These are phyloP conservation scores for Ceratocystis ficicola DNA, from an alignment of 2,329 filamentous ascomycete genomes.

Conservation along the genomic window DNA sequence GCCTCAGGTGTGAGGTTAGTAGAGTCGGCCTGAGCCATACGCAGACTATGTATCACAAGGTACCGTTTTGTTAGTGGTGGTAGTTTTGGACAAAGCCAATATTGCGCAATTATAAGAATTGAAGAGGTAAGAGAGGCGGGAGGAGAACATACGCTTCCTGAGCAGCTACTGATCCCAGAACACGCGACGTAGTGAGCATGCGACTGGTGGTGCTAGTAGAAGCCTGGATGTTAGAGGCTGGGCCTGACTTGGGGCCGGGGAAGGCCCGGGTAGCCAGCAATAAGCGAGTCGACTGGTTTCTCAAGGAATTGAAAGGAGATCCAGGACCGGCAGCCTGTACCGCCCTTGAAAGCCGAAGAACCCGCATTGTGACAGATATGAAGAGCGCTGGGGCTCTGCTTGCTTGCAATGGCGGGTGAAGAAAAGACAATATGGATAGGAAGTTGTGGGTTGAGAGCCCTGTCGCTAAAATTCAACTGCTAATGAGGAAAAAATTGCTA, in stretches of 20 bases:
- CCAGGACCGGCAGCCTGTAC: slow-evolving; percentile 10
- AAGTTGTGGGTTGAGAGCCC: not conserved
- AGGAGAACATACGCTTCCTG: slow-evolving; percentile 32
- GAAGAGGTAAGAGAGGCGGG: slow-evolving; percentile 5
- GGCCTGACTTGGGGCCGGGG: not conserved
- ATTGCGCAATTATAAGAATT: not conserved
- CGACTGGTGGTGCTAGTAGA: slow-evolving; percentile 11
- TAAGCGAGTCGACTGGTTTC: slow-evolving; percentile 17
- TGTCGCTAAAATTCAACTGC: not conserved
- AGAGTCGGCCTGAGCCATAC: slow-evolving; percentile 43
- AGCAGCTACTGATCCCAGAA: slow-evolving; percentile 29
- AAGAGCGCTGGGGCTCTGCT: not conserved
- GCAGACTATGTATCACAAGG: slow-evolving; percentile 30
- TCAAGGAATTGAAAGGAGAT: slow-evolving; percentile 12
- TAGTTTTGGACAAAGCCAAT: not conserved
- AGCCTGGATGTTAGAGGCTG: not conserved
- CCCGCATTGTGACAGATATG: slow-evolving; percentile 18
- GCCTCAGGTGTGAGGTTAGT: slow-evolving; percentile 42
- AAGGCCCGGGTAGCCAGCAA: slow-evolving; percentile 14
- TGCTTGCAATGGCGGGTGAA: slow-evolving; percentile 1
- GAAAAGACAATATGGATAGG: not conserved
- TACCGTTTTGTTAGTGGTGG: not conserved
- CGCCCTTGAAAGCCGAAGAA: slow-evolving; percentile 20
- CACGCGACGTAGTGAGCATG: slow-evolving; percentile 19
- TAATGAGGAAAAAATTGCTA: slow-evolving; percentile 15